Conservation (phyloP, 2,329 filamentous ascomycete genomes). For the Neofusicoccum laricinum region DNA sequence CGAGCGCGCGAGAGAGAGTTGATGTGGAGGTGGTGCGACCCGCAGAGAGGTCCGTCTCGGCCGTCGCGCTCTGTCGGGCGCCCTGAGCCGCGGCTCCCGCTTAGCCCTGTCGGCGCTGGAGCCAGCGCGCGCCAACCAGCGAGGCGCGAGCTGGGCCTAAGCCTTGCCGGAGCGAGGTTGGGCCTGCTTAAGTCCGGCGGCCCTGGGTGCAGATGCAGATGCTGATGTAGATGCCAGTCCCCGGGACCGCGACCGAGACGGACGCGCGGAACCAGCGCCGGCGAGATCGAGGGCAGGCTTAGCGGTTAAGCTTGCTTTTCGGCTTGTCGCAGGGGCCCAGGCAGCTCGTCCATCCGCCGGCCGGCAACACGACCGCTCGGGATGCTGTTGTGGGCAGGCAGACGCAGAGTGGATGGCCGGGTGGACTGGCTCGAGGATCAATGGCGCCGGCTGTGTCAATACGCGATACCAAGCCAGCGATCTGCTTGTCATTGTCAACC, state of each 20-base stretch:
- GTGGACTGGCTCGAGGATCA: background rate
- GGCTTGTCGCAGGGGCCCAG: no score
- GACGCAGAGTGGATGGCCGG: no score
- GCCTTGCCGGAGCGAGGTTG: background rate
- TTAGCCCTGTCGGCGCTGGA: background rate
- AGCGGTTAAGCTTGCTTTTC: no score
- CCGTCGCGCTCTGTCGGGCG: background rate
- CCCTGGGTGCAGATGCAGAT: background rate
- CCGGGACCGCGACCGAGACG: no score
- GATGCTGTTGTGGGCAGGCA: background rate
- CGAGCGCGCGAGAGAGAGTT: background rate
- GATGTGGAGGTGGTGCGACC: constrained; percentile 1
- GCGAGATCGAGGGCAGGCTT: no score
- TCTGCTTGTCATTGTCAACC: background rate
- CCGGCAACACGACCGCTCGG: background rate
- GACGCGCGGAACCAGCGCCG: no score
- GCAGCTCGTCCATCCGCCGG: no score
- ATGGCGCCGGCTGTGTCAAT: background rate
- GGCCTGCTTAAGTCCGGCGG: background rate
- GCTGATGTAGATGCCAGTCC: background rate
- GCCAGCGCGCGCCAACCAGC: no score
- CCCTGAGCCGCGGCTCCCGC: constrained; percentile 5
- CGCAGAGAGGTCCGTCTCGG: background rate
- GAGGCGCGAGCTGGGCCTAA: background rate
- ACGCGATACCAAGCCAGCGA: background rate